Conservation (phyloP, 805 yeast species). For the Ogataea thermomethanolica region DNA sequence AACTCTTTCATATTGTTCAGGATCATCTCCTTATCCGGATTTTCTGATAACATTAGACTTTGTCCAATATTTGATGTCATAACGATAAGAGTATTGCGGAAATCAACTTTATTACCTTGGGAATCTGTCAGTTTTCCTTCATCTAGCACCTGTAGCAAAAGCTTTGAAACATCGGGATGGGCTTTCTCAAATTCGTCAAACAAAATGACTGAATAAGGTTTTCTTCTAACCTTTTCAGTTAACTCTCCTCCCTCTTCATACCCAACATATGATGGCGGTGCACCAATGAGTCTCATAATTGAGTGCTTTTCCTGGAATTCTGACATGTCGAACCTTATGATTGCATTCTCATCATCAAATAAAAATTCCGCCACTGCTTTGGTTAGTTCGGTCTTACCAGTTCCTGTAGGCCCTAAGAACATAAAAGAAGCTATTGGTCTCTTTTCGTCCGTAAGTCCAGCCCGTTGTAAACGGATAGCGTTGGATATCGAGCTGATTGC, state of each 20-base stretch:
- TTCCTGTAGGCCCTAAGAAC: slow-evolving; percentile 98
- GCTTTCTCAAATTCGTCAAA: slow-evolving; percentile 98
- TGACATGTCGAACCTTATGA: slow-evolving; percentile 94
- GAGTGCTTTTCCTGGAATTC: slow-evolving; percentile 96
- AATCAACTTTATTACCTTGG: slow-evolving; percentile 91
- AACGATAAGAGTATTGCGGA: slow-evolving; percentile 89
- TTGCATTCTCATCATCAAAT: slow-evolving; percentile 84
- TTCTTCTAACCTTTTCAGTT: slow-evolving; percentile 93
- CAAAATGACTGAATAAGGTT: slow-evolving; percentile 87
- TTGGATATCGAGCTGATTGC: slow-evolving; percentile 88
- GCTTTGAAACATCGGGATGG: slow-evolving; percentile 90
- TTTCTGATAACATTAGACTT: slow-evolving; percentile 72
- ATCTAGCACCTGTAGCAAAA: slow-evolving; percentile 86
- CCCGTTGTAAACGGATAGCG: slow-evolving; percentile 94
- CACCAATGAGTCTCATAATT: slow-evolving; percentile 87
- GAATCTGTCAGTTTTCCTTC: slow-evolving; percentile 95
- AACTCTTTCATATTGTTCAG: slow-evolving; percentile 61
- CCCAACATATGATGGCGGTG: slow-evolving; percentile 98
- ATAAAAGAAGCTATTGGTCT: slow-evolving; percentile 95
- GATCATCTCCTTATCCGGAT: slow-evolving; percentile 58
- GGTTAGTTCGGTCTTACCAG: slow-evolving; percentile 95
- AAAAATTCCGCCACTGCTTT: slow-evolving; percentile 88
- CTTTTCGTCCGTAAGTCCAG: slow-evolving; percentile 91
- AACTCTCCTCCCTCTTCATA: slow-evolving; percentile 95
- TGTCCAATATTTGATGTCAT: slow-evolving; percentile 98